Base-by-base conservation (phyloP, 179 eudicot genomes). In the Pouteria campechiana region DNA sequence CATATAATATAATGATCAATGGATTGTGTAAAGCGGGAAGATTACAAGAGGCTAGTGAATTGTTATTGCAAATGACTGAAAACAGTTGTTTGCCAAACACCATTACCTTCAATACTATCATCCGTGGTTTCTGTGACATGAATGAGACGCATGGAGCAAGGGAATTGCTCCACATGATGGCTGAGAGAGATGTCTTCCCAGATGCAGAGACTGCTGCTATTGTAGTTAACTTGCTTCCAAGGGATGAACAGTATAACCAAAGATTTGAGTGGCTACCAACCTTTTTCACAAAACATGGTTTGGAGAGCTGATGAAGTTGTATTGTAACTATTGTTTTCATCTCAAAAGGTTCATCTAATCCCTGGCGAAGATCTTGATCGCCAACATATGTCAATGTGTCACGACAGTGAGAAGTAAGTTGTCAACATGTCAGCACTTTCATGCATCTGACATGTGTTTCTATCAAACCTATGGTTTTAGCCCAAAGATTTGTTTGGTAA, bases 1-100 rank as follows among this genome's bases (percentile, higher is more conserved):
- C 52, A 19, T 46, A 54, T 12, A 54, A 45, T 24, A 45, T 39
- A 35, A 24, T 55, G 38, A 55, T 55, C 51, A 45, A 36, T 45
- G 45, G 52, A 6, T 39, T 45, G 10, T 45, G 38, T 35, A 55
- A 45, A 42, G 11, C 44, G 37, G 45, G 60, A 17, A 35, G 44
- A 52, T 18, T 45, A 17, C 37, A 20, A 2, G 45, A 55, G 38
- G 52, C 60, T 25, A 27, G 23, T 10, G 17, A 25, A 31, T 38
- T 40, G 61, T 25, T 55, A 21, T 41, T 18, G 40, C 29, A 46
- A 37, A 55, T 55, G 61, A 40, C 46, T 19, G 31, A 55, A 38
- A 48, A 23, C 7, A 52, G 46, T 46, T 55, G 46, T 33, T 16
- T 28, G 12, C 53, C 53, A 2, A 40, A 46, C 44, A 21, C 46